A percentile compares a stretch with the other conserved stretches of the same genome.
Evolutionary conservation across 805 yeast species (phyloP).

Genomic region (Cyberlindnera euphorbiae): DNA sequence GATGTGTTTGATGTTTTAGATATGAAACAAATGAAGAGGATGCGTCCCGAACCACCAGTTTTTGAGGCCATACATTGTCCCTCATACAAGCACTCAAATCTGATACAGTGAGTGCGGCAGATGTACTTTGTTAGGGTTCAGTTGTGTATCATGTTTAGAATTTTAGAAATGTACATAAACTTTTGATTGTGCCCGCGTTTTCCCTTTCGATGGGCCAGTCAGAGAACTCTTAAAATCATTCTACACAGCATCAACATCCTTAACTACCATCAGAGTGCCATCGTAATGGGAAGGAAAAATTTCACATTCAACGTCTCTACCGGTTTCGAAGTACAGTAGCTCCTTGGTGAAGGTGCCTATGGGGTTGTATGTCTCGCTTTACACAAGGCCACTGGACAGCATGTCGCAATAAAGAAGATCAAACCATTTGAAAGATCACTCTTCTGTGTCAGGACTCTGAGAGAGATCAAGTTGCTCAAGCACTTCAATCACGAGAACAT

Average conservation of each 20-base stretch:
- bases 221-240: no score
- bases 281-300: conserved; percentile 27
- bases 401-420: conserved; percentile 94
- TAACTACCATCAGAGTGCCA: no score
- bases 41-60: conserved; percentile 6
- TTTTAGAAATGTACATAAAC: neutral
- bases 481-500: conserved; percentile 94
- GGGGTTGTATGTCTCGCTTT: conserved; percentile 90
- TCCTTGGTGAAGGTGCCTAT: conserved; percentile 95
- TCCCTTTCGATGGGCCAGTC: neutral
- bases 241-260: no score
- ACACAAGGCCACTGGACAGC: conserved; percentile 79
- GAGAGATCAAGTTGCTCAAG: conserved; percentile 83
- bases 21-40: no score
- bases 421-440: conserved; percentile 87
- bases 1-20: no score
- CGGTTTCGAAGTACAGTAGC: conserved; percentile 77
- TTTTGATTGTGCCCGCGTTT: neutral
- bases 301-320: conserved; percentile 77
- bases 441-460: conserved; percentile 82
- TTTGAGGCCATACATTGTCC: conserved; percentile 6
- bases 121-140: neutral
- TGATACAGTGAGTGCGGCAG: neutral
- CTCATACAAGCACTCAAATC: no score
- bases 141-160: neutral